Evolutionary conservation across 2,329 filamentous ascomycete genomes (phyloP).

Genomic region (Acarospora socialis): DNA sequence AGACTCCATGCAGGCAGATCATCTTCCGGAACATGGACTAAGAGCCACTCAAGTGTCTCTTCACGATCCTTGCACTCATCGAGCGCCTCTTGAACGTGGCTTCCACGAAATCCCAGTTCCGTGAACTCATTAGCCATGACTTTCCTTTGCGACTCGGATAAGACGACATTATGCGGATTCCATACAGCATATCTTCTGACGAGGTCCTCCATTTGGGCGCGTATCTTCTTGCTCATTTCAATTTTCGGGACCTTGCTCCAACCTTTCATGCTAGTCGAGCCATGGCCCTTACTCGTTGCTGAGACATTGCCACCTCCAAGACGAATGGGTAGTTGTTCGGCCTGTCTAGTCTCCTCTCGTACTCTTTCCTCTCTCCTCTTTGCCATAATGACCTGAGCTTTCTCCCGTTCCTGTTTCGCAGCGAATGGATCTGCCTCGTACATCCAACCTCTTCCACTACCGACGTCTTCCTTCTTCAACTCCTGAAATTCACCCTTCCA

Average conservation of each 20-base stretch:
- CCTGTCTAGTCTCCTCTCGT: constrained; percentile 36
- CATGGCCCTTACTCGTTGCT: constrained; percentile 22
- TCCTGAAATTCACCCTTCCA: constrained; percentile 82
- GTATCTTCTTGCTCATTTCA: constrained; percentile 75
- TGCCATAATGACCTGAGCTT: constrained; percentile 58
- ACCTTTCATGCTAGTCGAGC: constrained; percentile 43
- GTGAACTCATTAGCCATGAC: constrained; percentile 58
- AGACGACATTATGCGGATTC: constrained; percentile 65
- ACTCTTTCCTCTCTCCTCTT: constrained; percentile 65
- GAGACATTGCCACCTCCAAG: constrained; percentile 35
- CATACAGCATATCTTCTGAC: constrained; percentile 67
- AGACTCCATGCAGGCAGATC: constrained; percentile 87
- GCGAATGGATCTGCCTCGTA: constrained; percentile 93
- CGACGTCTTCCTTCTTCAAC: constrained; percentile 67
- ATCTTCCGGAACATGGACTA: constrained; percentile 94
- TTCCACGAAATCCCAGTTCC: constrained; percentile 72
- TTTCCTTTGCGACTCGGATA: constrained; percentile 43
- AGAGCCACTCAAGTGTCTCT: constrained; percentile 86
- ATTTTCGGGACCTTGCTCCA: constrained; percentile 82
- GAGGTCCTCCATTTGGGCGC: constrained; percentile 64
- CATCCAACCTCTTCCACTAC: constrained; percentile 67
- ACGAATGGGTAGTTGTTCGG: constrained; percentile 47
- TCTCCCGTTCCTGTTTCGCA: constrained; percentile 63
- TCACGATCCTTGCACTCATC: constrained; percentile 80
- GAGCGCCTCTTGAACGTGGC: constrained; percentile 78